phyloP scores from a whole-genome alignment of 305 asterid genomes.

The Fraxinus albicans region DNA sequence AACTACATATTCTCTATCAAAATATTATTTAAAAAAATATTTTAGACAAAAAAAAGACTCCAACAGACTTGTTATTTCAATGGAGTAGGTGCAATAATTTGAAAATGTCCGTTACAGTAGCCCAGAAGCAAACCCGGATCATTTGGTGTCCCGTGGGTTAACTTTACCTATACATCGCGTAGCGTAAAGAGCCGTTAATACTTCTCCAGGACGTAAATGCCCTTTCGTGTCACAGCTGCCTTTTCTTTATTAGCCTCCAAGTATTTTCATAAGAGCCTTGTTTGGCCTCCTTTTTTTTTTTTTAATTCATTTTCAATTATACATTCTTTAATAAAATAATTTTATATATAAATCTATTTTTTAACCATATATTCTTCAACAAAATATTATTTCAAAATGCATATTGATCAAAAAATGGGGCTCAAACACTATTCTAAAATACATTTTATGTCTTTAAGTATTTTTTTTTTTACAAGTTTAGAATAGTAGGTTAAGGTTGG shows the following conservation, averaged over 20 bases:
- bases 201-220: conserved; percentile 21
- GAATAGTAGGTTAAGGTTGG: background rate
- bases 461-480: background rate
- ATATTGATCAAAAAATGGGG: too few species aligned
- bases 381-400: too few species aligned
- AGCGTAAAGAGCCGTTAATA: background rate
- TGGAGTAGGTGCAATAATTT: background rate
- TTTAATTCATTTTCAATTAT: too few species aligned
- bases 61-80: background rate
- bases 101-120: conserved; percentile 8
- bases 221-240: conserved; percentile 3
- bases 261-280: background rate
- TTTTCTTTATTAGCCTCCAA: conserved; percentile 1
- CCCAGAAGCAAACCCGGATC: background rate
- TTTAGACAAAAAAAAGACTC: too few species aligned
- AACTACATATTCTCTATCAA: too few species aligned
- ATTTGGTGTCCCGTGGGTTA: background rate
- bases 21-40: too few species aligned
- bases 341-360: too few species aligned
- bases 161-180: conserved; percentile 1
- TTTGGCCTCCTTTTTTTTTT: too few species aligned
- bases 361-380: too few species aligned
- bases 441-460: background rate
- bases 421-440: too few species aligned
- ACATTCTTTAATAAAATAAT: too few species aligned